Evolutionary conservation across 768 basidiomycete genomes (phyloP), one percentile per base, ranked within the genome.

Genomic region (Agaricus sinodeliciosus): DNA sequence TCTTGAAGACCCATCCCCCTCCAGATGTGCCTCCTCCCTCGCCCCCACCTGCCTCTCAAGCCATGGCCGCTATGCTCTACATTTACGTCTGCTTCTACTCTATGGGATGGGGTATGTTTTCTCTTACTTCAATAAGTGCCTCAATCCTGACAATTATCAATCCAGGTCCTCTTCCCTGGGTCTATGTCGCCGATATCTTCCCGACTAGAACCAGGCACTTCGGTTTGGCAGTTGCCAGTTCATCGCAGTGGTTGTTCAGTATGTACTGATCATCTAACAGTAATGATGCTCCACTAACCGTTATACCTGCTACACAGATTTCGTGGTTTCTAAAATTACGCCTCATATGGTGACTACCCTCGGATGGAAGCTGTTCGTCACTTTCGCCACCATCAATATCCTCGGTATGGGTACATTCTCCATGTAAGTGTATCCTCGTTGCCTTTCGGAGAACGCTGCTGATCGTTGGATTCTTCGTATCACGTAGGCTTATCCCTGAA

Each of bases 11-110:
- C 1, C 80, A 88, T 65, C 86, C 87, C 4, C 78, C 80, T 0
- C 72, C 74, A 3, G 59, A 66, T 2, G 55, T 70, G 25, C 56
- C 60, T 3, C 58, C 65, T n/a, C 60, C 70, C 5, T 63, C 62
- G 2, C 76, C 79, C 0, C 63, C 83, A 0, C 73, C 81, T 0
- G 75, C 85, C 69, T 69, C 85, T 1, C 82, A 85, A 64, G 91
- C 77, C 0, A 93, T 92, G 90, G 90, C 90, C 3, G 87, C 81
- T 2, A 80, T 90, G 80, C 67, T 93, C 26, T 94, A 93, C 63
- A 79, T 93, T 49, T 94, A 88, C 60, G 88, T 91, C 40, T 85
- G 84, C 64, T 91, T 91, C 67, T 93, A 92, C 67, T 87, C 84
- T 3, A 85, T 91, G 80, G 88, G 87, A 36, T 90, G 87, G 84